Evolutionary conservation across 768 basidiomycete species (phyloP), one percentile per base, ranked within the genome.

Genomic region (Lentinus brumalis): DNA sequence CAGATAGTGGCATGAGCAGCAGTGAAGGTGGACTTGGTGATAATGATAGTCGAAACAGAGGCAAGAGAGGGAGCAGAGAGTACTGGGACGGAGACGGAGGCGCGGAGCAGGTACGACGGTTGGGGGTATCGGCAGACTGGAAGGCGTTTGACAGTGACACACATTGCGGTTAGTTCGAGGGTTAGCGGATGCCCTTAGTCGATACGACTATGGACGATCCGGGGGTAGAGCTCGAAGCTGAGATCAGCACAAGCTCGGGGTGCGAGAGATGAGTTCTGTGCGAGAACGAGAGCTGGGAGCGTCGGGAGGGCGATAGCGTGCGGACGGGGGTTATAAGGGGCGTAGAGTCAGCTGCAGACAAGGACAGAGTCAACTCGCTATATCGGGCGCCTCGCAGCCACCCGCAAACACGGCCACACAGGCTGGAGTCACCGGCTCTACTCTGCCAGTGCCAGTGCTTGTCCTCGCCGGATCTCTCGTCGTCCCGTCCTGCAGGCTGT

Each of bases 121-220:
- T 55, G 15, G 56, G 68, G 69, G 65, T 69, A 70, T 71, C 64
- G 51, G 46, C 29, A 26, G 50, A 42, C 30, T 38, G 54, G 10
- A 21, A 53, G 42, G 57, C 55, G 56, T 39, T 50, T 39, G 45
- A 56, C 51, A 45, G 38, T 39, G 45, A 56, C 51, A 45, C 41
- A 68, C 71, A 73, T 73, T 69, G 45, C 67, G 70, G 56, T 38
- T 50, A 39, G 32, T 61, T 44, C 62, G 59, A 51, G 42, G 47
- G 32, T 40, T 35, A 44, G 46, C 58, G 71, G 70, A 70, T 64
- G 70, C 62, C 71, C 69, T 50, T 66, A 73, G 71, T 73, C 71
- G 56, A 52, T 47, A 70, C 70, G 71, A 73, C 71, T 71, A 67
- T 41, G 70, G 71, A 71, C 69, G 61, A 70, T 71, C 70, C 72